Base-by-base conservation (phyloP, 2,329 filamentous ascomycete genomes). In the Domatiomyces catenatus region DNA sequence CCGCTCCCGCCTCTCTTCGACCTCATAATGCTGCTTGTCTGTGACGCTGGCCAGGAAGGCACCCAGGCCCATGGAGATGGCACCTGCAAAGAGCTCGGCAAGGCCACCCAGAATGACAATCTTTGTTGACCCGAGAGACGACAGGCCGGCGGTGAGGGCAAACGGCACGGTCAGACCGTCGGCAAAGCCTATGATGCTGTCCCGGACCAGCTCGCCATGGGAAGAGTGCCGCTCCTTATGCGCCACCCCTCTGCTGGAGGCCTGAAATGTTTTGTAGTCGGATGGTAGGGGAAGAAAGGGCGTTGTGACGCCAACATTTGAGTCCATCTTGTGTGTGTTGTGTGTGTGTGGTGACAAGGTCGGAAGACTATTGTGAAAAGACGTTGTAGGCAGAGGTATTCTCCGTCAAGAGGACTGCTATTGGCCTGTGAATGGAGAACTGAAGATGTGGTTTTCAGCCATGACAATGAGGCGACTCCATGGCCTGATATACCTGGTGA, bases 91-190 rank as follows among this genome's bases (percentile, higher is more conserved):
- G 47, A 87, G 73, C 69, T 88, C 84, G 2, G 84, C 83, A 24
- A 86, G 70, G 6, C 83, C 83, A 48, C 80, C 83, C 56, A 83
- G 79, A 52, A 90, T 77, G 57, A 83, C 80, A 3, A 82, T 74
- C 45, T 72, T 75, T 32, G 78, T 79, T 62, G 77, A 72, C 15
- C 79, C 79, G 45, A 84, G 69, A 2, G 32, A 8, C 15, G 62
- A 67, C 44, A 88, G 71, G 10, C 84, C 84, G 0, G 84, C 84
- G 0, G 83, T 86, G 39, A 88, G 70, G 15, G 84, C 84, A 58
- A 88, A 88, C 0, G 84, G 84, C 0, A 88, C 84, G 0, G 84
- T 88, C 58, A 88, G 72, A n/a, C 84, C 84, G 60, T 89, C 84
- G 0, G 83, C 81, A 59, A 88, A 80, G 50, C 84, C 84, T 58